Conservation (phyloP, 345 rosid species). For the Citrus reticulata region DNA sequence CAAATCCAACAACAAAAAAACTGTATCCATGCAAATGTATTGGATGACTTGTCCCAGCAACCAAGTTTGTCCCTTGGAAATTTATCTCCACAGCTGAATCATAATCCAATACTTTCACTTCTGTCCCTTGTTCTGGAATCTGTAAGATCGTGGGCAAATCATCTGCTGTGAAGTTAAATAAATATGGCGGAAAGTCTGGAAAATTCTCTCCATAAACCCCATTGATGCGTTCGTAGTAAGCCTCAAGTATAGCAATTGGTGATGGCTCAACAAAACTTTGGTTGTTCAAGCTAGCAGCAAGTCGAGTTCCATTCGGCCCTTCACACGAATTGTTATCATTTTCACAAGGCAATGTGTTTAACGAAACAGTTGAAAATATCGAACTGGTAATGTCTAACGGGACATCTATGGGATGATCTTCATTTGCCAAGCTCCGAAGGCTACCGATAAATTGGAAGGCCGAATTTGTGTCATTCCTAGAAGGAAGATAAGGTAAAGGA, state of each 20-base stretch:
- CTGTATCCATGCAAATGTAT: slow-evolving; percentile 51
- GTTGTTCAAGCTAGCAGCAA: slow-evolving; percentile 40
- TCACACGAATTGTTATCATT: slow-evolving; percentile 13
- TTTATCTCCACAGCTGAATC: slow-evolving; percentile 35
- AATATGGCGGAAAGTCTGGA: slow-evolving; percentile 17
- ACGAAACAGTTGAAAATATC: slow-evolving; percentile 35
- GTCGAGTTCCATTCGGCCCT: slow-evolving; percentile 14
- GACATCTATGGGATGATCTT: slow-evolving; percentile 27
- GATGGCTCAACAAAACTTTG: slow-evolving; percentile 22
- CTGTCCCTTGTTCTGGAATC: slow-evolving; percentile 14
- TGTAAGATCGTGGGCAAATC: slow-evolving; percentile 8
- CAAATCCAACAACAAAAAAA: slow-evolving; percentile 48
- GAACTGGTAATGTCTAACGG: slow-evolving; percentile 30
- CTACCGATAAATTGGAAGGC: slow-evolving; percentile 19
- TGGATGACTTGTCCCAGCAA: slow-evolving; percentile 34
- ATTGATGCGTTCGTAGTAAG: slow-evolving; percentile 25
- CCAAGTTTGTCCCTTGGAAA: slow-evolving; percentile 42
- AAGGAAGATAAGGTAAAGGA: slow-evolving; percentile 41
- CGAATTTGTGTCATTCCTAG: slow-evolving; percentile 30
- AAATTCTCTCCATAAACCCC: slow-evolving; percentile 19
- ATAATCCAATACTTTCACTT: slow-evolving; percentile 23
- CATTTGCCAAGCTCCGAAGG: slow-evolving; percentile 20
- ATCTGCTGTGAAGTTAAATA: slow-evolving; percentile 22
- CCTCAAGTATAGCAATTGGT: slow-evolving; percentile 16
- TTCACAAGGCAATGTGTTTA: slow-evolving; percentile 25